phyloP scores from a whole-genome alignment of 2,329 filamentous ascomycete species.

The Coniochaeta pulveracea region DNA sequence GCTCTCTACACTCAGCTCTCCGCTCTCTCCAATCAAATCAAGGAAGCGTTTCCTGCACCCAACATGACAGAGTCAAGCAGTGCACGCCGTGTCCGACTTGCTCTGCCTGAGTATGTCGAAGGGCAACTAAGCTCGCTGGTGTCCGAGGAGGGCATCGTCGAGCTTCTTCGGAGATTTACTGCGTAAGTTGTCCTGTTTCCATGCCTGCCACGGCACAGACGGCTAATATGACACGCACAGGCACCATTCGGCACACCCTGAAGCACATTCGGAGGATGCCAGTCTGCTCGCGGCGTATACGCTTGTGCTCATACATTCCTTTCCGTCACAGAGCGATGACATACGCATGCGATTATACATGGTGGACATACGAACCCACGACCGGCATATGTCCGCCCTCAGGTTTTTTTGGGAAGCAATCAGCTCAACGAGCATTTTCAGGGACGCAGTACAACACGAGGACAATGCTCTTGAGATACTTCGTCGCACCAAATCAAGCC shows the following conservation, averaged over 20 bases:
- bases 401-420: slow-evolving; percentile 73
- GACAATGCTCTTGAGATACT: slow-evolving; percentile 18
- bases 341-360: slow-evolving; percentile 92
- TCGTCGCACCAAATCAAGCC: slow-evolving; percentile 9
- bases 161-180: slow-evolving; percentile 36
- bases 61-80: slow-evolving; percentile 15
- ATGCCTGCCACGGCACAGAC: too few species aligned
- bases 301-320: slow-evolving; percentile 73
- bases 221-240: too few species aligned
- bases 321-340: slow-evolving; percentile 71
- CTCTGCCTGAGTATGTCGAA: slow-evolving; percentile 46
- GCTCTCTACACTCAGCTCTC: slow-evolving; percentile 44
- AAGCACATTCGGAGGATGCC: slow-evolving; percentile 41
- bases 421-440: slow-evolving; percentile 29
- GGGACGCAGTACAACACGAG: slow-evolving; percentile 18
- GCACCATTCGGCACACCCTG: slow-evolving; percentile 16
- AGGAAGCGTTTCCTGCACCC: slow-evolving; percentile 23
- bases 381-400: slow-evolving; percentile 48
- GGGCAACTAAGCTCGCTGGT: slow-evolving; percentile 60
- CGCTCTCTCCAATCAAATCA: slow-evolving; percentile 37
- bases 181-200: slow-evolving; percentile 19
- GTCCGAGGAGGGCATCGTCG: slow-evolving; percentile 62
- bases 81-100: too few species aligned
- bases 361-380: slow-evolving; percentile 45
- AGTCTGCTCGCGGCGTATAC: slow-evolving; percentile 77